Evolutionary conservation across 495 filamentous ascomycete species (phyloP).

Genomic region (Daldinia childiae): DNA sequence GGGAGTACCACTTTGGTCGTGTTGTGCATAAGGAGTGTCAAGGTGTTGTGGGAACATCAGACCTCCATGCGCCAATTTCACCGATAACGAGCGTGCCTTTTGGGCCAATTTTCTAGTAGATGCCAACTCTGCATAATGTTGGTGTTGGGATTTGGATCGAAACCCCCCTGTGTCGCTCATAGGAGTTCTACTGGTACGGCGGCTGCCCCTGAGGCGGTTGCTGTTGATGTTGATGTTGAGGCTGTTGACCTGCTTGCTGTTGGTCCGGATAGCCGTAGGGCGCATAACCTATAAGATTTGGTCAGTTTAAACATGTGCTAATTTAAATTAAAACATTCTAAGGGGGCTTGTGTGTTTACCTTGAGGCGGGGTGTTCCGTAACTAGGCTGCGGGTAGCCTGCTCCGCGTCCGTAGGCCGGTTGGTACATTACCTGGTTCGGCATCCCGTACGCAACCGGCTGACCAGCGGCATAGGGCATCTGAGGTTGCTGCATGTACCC

Average conservation of each 20-base stretch:
- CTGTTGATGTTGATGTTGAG: slow-evolving; percentile 28
- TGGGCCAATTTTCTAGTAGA: slow-evolving; percentile 7
- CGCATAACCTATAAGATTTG: slow-evolving; percentile 30
- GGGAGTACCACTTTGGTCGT: slow-evolving; percentile 9
- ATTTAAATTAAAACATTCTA: neutral
- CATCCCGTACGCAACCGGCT: slow-evolving; percentile 42
- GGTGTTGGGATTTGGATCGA: neutral
- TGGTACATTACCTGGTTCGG: slow-evolving; percentile 42
- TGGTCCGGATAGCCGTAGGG: slow-evolving; percentile 56
- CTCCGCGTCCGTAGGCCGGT: slow-evolving; percentile 43
- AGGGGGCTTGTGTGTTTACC: slow-evolving; percentile 42
- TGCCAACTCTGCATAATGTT: neutral
- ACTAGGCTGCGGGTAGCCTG: slow-evolving; percentile 45
- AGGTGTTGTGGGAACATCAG: slow-evolving; percentile 1
- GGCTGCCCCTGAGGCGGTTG: slow-evolving; percentile 50
- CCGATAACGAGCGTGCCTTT: slow-evolving; percentile 9
- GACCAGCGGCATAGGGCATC: slow-evolving; percentile 44
- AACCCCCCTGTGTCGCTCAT: neutral
- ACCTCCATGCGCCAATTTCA: slow-evolving; percentile 2
- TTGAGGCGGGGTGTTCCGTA: slow-evolving; percentile 55
- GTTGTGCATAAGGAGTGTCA: slow-evolving; percentile 14
- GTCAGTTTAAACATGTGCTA: slow-evolving; percentile 8
- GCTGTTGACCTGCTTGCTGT: slow-evolving; percentile 36
- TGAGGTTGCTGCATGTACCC: slow-evolving; percentile 51
- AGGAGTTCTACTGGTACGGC: slow-evolving; percentile 40